Evolutionary conservation across 768 basidiomycete species (phyloP).

Genomic region (Steccherinum ochraceum): DNA sequence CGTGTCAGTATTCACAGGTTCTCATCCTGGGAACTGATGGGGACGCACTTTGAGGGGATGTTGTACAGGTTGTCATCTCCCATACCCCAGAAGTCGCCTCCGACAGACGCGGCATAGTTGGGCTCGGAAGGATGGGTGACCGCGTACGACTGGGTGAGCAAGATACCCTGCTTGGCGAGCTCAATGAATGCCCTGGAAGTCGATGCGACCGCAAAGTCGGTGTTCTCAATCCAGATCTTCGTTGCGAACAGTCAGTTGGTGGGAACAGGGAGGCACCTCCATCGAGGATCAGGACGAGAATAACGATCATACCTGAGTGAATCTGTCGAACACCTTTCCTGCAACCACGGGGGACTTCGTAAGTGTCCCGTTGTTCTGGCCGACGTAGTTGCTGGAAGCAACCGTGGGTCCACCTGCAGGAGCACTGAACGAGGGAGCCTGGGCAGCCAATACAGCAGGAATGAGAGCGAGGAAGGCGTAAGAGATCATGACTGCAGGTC

Average conservation of each 20-base stretch:
- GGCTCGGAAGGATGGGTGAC: conserved; percentile 58
- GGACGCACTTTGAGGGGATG: conserved; percentile 16
- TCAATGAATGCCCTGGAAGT: conserved; percentile 24
- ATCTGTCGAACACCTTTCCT: conserved; percentile 40
- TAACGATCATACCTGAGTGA: conserved; percentile 27
- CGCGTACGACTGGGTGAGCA: conserved; percentile 36
- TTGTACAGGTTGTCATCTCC: conserved; percentile 32
- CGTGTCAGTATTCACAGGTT: conserved; percentile 9
- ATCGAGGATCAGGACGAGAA: not conserved
- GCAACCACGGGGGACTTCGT: conserved; percentile 29
- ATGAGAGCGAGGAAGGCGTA: conserved; percentile 10
- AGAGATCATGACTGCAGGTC: conserved; percentile 2
- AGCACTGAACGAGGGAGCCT: conserved; percentile 24
- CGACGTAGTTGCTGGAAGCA: conserved; percentile 33
- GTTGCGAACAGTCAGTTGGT: not conserved
- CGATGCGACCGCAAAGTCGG: conserved; percentile 34
- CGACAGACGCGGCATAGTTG: conserved; percentile 46
- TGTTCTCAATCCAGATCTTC: conserved; percentile 60
- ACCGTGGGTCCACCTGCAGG: conserved; percentile 21
- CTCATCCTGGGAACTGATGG: conserved; percentile 16
- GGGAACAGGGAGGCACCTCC: not conserved
- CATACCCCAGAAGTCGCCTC: conserved; percentile 51
- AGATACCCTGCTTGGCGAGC: conserved; percentile 45
- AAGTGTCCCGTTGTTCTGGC: conserved; percentile 37
- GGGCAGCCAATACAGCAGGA: conserved; percentile 15